Evolutionary conservation across 2,329 filamentous ascomycete genomes (phyloP), one percentile per base, ranked within the genome.

Genomic region (Chaetomium strumarium): DNA sequence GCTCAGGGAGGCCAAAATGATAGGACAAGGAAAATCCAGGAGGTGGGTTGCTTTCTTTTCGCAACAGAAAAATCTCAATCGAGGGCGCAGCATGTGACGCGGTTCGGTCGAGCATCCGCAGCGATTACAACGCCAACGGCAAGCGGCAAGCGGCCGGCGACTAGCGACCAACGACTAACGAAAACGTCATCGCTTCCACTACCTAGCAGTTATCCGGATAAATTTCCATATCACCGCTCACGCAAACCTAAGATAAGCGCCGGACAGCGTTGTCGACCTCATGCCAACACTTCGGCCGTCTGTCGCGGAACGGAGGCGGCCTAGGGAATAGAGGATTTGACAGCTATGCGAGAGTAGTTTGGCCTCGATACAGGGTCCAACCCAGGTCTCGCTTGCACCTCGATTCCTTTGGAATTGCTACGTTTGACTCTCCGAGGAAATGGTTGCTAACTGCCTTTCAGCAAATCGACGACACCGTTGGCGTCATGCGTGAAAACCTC

Each of bases 401-500:
- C 13, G 46, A 14, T 17, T 30, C 10, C 17, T 33, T 10, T 1
- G 37, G 10, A 5, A 19, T 34, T 5, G 33, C n/a, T 31, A 9
- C 13, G 11, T 19, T 19, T 33, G 8, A 12, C 7, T 13, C 20
- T 14, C 10, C 13, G 44, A 46, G 54, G 41, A 58, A 52, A 20
- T 5, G 17, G 12, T 24, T n/a, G 46, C 55, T 56, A 42, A 55
- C 49, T 29, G 38, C 7, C 9, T 29, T 16, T 29, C 69, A 99
- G 93, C 88, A 97, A 95, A 96, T 99, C 72, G 87, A 97, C 71
- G 88, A 91, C 67, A 96, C 92, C 47, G 90, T 96, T 65, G 86
- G 86, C 67, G 88, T 93, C 62, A 96, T 99, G 92, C 84, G 88
- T 66, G 86, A 96, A 71, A 99, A 99, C 76, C 95, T 99, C 78